These are phyloP conservation scores for Cyclocybe aegerita DNA, from an alignment of 768 basidiomycete genomes.

Conservation along the genomic window DNA sequence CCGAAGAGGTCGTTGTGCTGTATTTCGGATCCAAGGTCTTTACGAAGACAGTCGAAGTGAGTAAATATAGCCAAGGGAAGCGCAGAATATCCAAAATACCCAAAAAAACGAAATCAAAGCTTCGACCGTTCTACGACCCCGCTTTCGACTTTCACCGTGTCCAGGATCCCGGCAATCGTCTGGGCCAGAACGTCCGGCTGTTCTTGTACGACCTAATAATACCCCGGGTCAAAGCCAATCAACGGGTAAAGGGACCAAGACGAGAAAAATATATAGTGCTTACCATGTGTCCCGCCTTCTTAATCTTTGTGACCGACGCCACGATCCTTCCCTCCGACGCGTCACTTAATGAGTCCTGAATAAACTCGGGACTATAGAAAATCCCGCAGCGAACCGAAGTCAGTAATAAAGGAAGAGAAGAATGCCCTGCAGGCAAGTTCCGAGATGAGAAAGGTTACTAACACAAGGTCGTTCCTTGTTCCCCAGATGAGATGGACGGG, in stretches of 20 bases:
- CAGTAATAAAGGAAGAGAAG: not conserved
- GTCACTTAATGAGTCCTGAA: constrained; percentile 44
- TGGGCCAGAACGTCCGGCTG: constrained; percentile 37
- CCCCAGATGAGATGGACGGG: constrained; percentile 54
- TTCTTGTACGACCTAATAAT: constrained; percentile 42
- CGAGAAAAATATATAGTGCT: constrained; percentile 2
- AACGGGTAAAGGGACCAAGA: not conserved
- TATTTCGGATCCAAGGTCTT: too few species aligned
- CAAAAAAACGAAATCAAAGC: constrained; percentile 9
- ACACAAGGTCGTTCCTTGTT: constrained; percentile 43
- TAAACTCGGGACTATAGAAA: constrained; percentile 35
- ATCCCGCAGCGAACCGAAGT: not conserved
- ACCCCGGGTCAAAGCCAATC: not conserved
- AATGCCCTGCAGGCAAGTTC: not conserved
- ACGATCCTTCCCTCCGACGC: constrained; percentile 35
- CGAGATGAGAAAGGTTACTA: constrained; percentile 14
- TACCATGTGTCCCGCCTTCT: constrained; percentile 50
- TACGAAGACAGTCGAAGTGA: too few species aligned
- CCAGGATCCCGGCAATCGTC: constrained; percentile 33
- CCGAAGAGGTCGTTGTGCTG: too few species aligned
- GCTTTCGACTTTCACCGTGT: constrained; percentile 17
- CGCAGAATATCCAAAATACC: too few species aligned
- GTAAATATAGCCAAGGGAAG: too few species aligned
- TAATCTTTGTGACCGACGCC: constrained; percentile 42
- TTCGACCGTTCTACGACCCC: constrained; percentile 11